Conservation (phyloP, 768 basidiomycete genomes). For the Gloeostereum incarnatum region DNA sequence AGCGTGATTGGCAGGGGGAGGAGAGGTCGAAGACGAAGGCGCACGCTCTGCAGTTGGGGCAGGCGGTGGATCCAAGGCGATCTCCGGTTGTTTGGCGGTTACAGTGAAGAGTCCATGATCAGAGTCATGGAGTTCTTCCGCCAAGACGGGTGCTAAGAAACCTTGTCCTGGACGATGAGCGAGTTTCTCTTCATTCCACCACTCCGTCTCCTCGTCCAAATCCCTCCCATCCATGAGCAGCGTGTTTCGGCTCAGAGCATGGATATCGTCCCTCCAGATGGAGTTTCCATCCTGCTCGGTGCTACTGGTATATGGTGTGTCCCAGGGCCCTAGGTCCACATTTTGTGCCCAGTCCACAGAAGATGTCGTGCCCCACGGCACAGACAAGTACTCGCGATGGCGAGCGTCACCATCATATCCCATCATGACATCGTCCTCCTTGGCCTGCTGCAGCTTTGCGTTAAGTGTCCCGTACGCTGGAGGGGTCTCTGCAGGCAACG, state of each 20-base stretch:
- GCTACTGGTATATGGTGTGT: not conserved
- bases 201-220: constrained; percentile 49
- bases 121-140: constrained; percentile 59
- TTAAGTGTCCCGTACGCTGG: constrained; percentile 30
- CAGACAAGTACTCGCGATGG: not conserved
- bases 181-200: constrained; percentile 52
- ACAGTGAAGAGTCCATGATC: constrained; percentile 67
- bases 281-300: constrained; percentile 1
- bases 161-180: constrained; percentile 59
- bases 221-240: constrained; percentile 52
- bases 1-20: constrained; percentile 12
- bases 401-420: not conserved
- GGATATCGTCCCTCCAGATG: constrained; percentile 16
- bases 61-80: constrained; percentile 7
- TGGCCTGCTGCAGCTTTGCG: constrained; percentile 49
- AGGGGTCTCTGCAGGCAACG: constrained; percentile 17
- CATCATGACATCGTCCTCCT: constrained; percentile 23
- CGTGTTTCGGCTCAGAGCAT: constrained; percentile 8
- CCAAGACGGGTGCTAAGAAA: constrained; percentile 57
- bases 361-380: not conserved
- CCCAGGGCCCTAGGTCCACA: not conserved
- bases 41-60: constrained; percentile 12
- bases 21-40: constrained; percentile 14
- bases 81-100: constrained; percentile 22
- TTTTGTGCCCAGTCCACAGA: not conserved